A percentile compares a stretch with the other conserved stretches of the same genome.
Evolutionary conservation across 2,329 filamentous ascomycete species (phyloP).

Genomic region (Pseudogymnoascus sp.): DNA sequence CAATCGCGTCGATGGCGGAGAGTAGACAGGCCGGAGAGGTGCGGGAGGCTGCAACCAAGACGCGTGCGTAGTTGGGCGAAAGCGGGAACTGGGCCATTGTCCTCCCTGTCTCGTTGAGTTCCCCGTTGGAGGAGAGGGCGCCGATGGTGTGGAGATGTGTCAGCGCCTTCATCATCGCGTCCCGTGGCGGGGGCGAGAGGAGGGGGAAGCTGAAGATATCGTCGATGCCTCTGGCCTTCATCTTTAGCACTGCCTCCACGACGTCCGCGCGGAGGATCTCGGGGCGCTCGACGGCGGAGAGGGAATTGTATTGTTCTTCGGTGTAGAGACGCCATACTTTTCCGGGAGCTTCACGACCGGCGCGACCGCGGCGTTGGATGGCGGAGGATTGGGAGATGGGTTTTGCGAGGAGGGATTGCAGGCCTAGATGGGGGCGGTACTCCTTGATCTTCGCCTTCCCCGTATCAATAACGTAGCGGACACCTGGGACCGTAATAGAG

Average conservation of each 20-base stretch:
- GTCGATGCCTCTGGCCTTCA: slow-evolving; percentile 83
- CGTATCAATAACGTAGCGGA: slow-evolving; percentile 83
- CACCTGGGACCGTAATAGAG: slow-evolving; percentile 88
- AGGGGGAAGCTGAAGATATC: slow-evolving; percentile 78
- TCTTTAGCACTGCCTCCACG: slow-evolving; percentile 74
- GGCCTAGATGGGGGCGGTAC: slow-evolving; percentile 71
- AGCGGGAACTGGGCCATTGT: slow-evolving; percentile 79
- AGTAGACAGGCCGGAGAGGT: slow-evolving; percentile 63
- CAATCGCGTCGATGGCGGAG: slow-evolving; percentile 77
- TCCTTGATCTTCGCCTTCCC: slow-evolving; percentile 94
- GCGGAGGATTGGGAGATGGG: slow-evolving; percentile 90
- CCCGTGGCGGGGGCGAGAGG: slow-evolving; percentile 68
- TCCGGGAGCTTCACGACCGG: slow-evolving; percentile 82
- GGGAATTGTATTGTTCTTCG: slow-evolving; percentile 58
- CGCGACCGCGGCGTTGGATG: slow-evolving; percentile 82
- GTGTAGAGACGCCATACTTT: slow-evolving; percentile 89
- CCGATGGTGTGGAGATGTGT: slow-evolving; percentile 71
- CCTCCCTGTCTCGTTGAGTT: slow-evolving; percentile 63
- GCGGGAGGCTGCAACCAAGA: slow-evolving; percentile 69
- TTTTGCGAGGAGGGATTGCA: slow-evolving; percentile 85
- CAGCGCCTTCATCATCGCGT: slow-evolving; percentile 73
- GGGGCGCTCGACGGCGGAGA: slow-evolving; percentile 68
- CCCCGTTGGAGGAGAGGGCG: slow-evolving; percentile 62
- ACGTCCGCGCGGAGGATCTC: slow-evolving; percentile 90
- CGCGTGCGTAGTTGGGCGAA: slow-evolving; percentile 69